phyloP scores from a whole-genome alignment of 331 rosid species.

The Cydonia oblonga region DNA sequence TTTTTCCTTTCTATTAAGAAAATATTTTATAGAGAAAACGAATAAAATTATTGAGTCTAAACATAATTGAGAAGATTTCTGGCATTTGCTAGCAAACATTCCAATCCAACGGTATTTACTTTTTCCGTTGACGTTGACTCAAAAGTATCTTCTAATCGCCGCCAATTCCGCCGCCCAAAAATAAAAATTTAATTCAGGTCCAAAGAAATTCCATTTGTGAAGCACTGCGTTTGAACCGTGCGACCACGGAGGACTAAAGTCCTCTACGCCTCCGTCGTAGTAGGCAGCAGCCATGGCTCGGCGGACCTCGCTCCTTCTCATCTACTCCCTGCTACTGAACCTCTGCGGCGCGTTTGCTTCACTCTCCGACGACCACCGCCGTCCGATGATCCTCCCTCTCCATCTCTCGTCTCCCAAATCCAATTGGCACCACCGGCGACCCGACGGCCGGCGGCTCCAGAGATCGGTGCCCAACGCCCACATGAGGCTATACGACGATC shows the following conservation, averaged over 20 bases:
- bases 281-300: slow-evolving; percentile 18
- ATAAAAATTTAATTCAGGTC: neutral
- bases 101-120: neutral
- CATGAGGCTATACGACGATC: slow-evolving; percentile 43
- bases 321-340: neutral
- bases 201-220: neutral
- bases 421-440: slow-evolving; percentile 6
- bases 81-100: neutral
- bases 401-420: slow-evolving; percentile 14
- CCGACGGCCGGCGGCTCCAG: slow-evolving; percentile 27
- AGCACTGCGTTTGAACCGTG: neutral
- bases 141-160: neutral
- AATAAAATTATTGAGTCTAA: neutral
- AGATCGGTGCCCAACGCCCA: slow-evolving; percentile 25
- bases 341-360: slow-evolving; percentile 1
- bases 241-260: slow-evolving; percentile 23
- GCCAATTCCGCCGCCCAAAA: neutral
- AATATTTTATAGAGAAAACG: neutral
- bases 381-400: slow-evolving; percentile 25
- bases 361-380: slow-evolving; percentile 13
- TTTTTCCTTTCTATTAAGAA: neutral
- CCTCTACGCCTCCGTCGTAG: slow-evolving; percentile 4
- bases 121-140: too few species aligned
- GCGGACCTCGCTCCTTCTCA: neutral
- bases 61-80: neutral